Percentiles rank a stretch among this genome's conserved stretches.
These are phyloP conservation scores for Phyllosticta citriasiana DNA, from an alignment of 2,329 filamentous ascomycete species.

Conservation along the genomic window DNA sequence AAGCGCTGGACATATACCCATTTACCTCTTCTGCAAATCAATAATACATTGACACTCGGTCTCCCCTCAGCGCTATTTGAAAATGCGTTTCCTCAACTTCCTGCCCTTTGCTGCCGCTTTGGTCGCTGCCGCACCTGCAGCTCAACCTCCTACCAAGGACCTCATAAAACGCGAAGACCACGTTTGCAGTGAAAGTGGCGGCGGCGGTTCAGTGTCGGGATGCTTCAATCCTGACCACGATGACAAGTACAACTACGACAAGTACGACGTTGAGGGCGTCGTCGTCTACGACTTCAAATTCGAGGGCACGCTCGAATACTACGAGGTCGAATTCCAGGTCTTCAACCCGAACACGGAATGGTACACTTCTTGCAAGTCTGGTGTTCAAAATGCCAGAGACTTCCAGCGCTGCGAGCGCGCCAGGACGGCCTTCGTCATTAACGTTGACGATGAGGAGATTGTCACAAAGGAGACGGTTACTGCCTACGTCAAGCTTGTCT, in stretches of 20 bases:
- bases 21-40: no score
- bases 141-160: background rate
- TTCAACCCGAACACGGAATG: background rate
- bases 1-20: background rate
- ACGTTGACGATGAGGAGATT: background rate
- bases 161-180: background rate
- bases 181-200: background rate
- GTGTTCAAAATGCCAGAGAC: background rate
- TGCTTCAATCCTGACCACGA: background rate
- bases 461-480: background rate
- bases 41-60: background rate
- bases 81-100: background rate
- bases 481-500: background rate
- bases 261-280: background rate
- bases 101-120: background rate
- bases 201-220: no score
- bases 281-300: background rate
- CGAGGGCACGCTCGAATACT: background rate
- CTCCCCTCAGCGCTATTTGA: background rate
- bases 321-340: background rate
- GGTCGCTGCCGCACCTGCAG: background rate
- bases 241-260: background rate
- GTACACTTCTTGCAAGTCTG: background rate
- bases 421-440: background rate
- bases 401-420: background rate